phyloP scores from a whole-genome alignment of 805 yeast species.

The Teunomyces panamensis region DNA sequence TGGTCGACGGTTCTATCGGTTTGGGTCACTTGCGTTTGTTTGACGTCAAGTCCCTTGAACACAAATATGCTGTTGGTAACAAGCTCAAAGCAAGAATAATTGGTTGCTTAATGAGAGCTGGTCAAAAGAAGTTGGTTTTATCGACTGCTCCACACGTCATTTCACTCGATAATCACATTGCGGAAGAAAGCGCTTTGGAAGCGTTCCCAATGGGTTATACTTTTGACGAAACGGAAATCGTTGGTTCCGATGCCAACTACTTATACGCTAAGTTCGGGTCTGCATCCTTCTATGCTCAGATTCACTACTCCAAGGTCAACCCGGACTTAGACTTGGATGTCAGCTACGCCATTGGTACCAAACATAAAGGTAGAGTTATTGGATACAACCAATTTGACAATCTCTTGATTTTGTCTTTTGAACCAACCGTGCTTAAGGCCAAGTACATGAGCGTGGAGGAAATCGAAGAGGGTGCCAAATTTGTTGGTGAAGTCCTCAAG shows the following conservation, averaged over 20 bases:
- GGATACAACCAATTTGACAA: slow-evolving; percentile 69
- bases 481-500: slow-evolving; percentile 51
- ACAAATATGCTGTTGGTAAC: slow-evolving; percentile 66
- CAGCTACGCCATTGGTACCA: slow-evolving; percentile 60
- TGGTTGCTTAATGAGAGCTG: slow-evolving; percentile 48
- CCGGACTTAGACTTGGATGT: slow-evolving; percentile 42
- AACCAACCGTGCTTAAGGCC: slow-evolving; percentile 60
- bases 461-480: slow-evolving; percentile 66
- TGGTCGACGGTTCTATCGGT: slow-evolving; percentile 68
- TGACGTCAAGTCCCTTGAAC: slow-evolving; percentile 48
- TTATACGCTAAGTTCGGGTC: slow-evolving; percentile 58
- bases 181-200: slow-evolving; percentile 36
- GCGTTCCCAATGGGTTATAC: slow-evolving; percentile 80
- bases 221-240: slow-evolving; percentile 56
- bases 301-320: slow-evolving; percentile 71
- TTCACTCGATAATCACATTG: slow-evolving; percentile 19
- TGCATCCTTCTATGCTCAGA: slow-evolving; percentile 59
- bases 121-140: slow-evolving; percentile 58
- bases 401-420: slow-evolving; percentile 62
- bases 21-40: slow-evolving; percentile 60
- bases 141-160: slow-evolving; percentile 60
- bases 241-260: slow-evolving; percentile 57
- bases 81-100: slow-evolving; percentile 67
- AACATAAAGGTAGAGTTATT: slow-evolving; percentile 73
- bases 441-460: slow-evolving; percentile 68